phyloP scores from a whole-genome alignment of 371 early-diverging fungal species.

The Mucor indicus region DNA sequence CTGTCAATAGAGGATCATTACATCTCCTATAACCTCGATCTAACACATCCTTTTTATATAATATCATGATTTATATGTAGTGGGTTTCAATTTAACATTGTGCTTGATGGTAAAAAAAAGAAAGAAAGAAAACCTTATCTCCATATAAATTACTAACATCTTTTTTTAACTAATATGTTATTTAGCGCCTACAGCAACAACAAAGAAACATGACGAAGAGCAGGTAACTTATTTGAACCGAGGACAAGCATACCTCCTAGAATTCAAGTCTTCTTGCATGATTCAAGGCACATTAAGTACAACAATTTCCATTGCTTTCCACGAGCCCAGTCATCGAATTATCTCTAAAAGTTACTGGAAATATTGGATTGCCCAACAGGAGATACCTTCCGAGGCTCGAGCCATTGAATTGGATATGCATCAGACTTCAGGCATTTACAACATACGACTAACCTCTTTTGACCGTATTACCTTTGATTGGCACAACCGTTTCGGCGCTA shows the following conservation, averaged over 20 bases:
- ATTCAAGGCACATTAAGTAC: conserved; percentile 53
- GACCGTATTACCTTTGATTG: conserved; percentile 76
- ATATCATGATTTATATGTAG: conserved; percentile 1
- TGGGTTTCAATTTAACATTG: conserved; percentile 17
- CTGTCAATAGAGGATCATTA: too few species aligned
- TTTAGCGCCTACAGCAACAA: conserved; percentile 37
- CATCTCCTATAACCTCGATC: too few species aligned
- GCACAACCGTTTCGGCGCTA: conserved; percentile 69
- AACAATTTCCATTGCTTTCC: conserved; percentile 68
- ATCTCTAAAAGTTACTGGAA: conserved; percentile 72
- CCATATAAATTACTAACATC: conserved; percentile 20
- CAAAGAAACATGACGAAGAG: conserved; percentile 28
- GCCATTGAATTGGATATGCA: conserved; percentile 57
- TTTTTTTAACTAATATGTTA: neutral
- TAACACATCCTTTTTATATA: neutral
- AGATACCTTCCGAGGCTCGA: conserved; percentile 55
- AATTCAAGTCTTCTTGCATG: conserved; percentile 25
- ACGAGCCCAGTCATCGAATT: conserved; percentile 69
- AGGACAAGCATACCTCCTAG: conserved; percentile 58
- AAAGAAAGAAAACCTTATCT: too few species aligned
- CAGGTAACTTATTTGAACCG: conserved; percentile 66
- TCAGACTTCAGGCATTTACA: conserved; percentile 42
- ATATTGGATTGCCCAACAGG: conserved; percentile 79
- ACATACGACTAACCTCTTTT: conserved; percentile 59
- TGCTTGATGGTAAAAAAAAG: conserved; percentile 34